Conservation (phyloP, 805 yeast genomes). For the Cyberlindnera galapagoensis region DNA sequence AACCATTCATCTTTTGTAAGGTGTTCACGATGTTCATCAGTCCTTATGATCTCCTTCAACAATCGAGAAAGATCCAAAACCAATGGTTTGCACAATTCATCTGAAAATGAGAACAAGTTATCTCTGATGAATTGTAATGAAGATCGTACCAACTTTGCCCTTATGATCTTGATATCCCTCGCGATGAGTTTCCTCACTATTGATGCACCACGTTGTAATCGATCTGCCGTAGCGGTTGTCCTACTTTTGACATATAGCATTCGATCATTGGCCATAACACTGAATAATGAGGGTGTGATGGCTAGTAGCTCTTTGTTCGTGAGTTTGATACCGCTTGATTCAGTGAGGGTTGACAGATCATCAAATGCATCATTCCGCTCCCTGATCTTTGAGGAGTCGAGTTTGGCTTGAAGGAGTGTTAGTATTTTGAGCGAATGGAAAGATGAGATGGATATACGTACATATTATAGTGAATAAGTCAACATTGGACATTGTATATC, state of each 20-base stretch:
- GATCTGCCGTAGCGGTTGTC: constrained; percentile 23
- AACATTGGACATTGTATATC: constrained; percentile 3
- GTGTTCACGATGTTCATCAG: constrained; percentile 17
- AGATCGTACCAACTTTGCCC: constrained; percentile 11
- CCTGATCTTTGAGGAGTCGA: constrained; percentile 45
- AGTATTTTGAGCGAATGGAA: too few species aligned
- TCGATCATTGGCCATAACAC: constrained; percentile 31
- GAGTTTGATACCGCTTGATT: constrained; percentile 21
- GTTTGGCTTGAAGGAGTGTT: constrained; percentile 15
- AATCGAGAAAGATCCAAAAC: constrained; percentile 25
- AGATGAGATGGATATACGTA: constrained; percentile 1
- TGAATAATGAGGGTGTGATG: constrained; percentile 25
- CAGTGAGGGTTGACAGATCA: constrained; percentile 27
- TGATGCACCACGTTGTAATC: constrained; percentile 29
- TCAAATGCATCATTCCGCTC: constrained; percentile 49
- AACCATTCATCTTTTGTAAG: constrained; percentile 15
- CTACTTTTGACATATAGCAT: constrained; percentile 21
- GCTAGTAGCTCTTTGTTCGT: constrained; percentile 18
- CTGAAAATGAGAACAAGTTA: constrained; percentile 10
- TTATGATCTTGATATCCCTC: constrained; percentile 10
- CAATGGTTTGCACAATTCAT: constrained; percentile 23
- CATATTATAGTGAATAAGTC: constrained; percentile 9
- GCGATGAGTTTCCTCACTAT: constrained; percentile 23
- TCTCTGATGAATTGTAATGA: constrained; percentile 8
- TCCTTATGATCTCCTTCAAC: constrained; percentile 21